phyloP scores from a whole-genome alignment of 2,329 filamentous ascomycete genomes.

The Fusarium fujikuroi region DNA sequence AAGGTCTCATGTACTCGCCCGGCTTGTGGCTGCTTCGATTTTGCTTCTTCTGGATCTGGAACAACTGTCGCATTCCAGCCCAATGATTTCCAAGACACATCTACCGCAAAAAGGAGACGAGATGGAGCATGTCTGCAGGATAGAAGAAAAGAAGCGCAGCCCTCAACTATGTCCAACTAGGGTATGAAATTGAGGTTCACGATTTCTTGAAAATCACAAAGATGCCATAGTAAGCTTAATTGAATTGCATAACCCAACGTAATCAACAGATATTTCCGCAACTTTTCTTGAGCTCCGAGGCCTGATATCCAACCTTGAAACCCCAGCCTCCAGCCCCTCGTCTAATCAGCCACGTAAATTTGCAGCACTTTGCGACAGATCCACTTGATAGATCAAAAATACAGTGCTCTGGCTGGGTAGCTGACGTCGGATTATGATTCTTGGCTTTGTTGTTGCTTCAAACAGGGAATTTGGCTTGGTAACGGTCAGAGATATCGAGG shows the following conservation, averaged over 20 bases:
- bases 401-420: slow-evolving; percentile 22
- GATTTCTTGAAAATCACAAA: not conserved
- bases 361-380: slow-evolving; percentile 27
- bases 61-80: slow-evolving; percentile 2
- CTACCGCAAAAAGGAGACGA: slow-evolving; percentile 15
- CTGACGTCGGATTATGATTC: slow-evolving; percentile 30
- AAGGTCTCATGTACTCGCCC: slow-evolving; percentile 10
- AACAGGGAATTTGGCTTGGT: slow-evolving; percentile 34
- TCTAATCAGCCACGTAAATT: slow-evolving; percentile 44
- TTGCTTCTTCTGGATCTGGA: slow-evolving; percentile 18
- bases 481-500: slow-evolving; percentile 28
- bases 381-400: slow-evolving; percentile 22
- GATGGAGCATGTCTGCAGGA: slow-evolving; percentile 6
- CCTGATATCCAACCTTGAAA: not conserved
- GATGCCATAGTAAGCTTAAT: not conserved
- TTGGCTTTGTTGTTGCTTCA: slow-evolving; percentile 28
- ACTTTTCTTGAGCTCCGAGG: not conserved
- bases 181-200: not conserved
- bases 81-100: slow-evolving; percentile 15
- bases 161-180: not conserved
- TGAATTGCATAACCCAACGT: not conserved
- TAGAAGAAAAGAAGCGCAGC: not conserved
- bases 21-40: slow-evolving; percentile 29
- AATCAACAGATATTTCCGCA: not conserved
- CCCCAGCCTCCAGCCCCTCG: slow-evolving; percentile 41